Percentiles rank a stretch among this genome's conserved stretches.
Evolutionary conservation across 169 alveolate species (phyloP).

Genomic region (Fabrea salina): DNA sequence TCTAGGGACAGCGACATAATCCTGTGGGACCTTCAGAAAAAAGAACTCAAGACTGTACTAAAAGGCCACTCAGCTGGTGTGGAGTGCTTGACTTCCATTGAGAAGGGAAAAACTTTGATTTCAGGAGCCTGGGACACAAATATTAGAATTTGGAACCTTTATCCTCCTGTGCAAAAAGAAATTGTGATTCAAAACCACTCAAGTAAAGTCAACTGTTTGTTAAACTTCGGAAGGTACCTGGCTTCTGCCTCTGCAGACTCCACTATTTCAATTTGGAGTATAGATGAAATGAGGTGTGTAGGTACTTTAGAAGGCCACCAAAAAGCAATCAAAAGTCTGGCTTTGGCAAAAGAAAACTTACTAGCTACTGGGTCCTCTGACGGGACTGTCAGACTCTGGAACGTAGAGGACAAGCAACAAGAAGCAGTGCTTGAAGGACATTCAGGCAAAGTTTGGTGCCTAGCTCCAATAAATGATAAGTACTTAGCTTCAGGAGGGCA

Average conservation of each 20-base stretch:
- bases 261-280: neutral
- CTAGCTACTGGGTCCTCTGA: neutral
- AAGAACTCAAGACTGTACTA: neutral
- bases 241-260: neutral
- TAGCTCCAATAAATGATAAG: neutral
- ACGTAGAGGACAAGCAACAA: neutral
- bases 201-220: too few species aligned
- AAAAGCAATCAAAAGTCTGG: neutral
- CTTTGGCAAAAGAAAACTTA: neutral
- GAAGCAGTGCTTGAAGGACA: neutral
- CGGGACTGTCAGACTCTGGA: neutral
- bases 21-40: neutral
- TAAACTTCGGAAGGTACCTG: too few species aligned
- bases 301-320: neutral
- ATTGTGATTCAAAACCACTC: too few species aligned
- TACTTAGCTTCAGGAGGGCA: neutral
- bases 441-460: neutral
- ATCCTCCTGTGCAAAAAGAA: too few species aligned
- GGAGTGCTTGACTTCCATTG: neutral
- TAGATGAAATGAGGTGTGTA: neutral
- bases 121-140: slow-evolving; percentile 1
- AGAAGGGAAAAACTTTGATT: neutral
- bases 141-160: slow-evolving; percentile 2
- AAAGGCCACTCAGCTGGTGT: neutral
- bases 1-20: neutral